Evolutionary conservation across 306 rosid species (phyloP).

Genomic region (Casuarina cunninghamiana): DNA sequence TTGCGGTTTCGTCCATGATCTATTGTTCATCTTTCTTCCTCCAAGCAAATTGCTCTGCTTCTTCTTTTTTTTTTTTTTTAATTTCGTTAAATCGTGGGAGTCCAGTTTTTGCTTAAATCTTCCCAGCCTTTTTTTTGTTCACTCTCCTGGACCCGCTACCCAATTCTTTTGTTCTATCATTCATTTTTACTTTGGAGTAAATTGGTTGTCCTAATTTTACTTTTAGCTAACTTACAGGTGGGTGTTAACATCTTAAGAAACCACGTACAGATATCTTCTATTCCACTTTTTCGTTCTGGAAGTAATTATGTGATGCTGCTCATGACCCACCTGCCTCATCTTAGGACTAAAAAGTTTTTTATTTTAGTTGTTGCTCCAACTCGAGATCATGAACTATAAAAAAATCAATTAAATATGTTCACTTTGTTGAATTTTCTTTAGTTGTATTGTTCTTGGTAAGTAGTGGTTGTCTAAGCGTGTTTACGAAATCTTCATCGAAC

Average conservation of each 20-base stretch:
- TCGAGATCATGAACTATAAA: not conserved
- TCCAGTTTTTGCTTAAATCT: not conserved
- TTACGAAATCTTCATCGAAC: not conserved
- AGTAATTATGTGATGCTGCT: not conserved
- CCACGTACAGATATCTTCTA: not conserved
- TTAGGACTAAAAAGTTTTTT: not conserved
- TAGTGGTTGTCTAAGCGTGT: not conserved
- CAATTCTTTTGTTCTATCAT: not conserved
- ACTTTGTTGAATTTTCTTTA: not conserved
- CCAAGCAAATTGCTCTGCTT: not conserved
- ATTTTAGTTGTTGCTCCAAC: not conserved
- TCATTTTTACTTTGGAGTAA: not conserved
- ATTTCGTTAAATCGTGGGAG: not conserved
- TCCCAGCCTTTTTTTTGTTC: not conserved
- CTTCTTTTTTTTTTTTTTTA: not conserved
- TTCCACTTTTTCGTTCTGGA: not conserved
- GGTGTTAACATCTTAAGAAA: not conserved
- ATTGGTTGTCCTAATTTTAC: not conserved
- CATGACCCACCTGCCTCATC: conserved; percentile 18
- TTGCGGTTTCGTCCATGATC: not conserved
- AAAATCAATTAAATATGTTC: not conserved
- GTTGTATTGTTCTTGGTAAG: not conserved
- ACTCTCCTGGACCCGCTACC: not conserved
- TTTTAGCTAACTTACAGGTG: not conserved
- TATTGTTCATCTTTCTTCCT: too few species aligned